Conservation (phyloP, 257 asterid genomes). For the Solanum piurae region DNA sequence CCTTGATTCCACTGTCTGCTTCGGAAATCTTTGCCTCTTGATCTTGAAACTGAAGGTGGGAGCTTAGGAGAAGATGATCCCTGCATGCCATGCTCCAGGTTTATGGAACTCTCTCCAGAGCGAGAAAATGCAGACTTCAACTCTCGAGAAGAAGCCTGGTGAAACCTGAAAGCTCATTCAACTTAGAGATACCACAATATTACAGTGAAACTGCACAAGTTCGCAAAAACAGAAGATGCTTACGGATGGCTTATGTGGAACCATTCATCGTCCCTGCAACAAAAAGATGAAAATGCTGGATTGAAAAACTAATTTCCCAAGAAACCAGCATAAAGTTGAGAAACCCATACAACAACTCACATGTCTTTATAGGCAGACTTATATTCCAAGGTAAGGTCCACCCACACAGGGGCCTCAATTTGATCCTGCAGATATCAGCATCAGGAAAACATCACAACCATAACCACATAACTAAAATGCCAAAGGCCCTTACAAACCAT, state of each 20-base stretch:
- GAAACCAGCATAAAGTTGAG: neutral
- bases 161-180: constrained; percentile 24
- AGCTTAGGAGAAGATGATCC: constrained; percentile 27
- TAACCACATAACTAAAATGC: neutral
- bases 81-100: neutral
- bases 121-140: constrained; percentile 12
- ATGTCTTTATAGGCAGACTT: constrained; percentile 13
- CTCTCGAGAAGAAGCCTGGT: constrained; percentile 23
- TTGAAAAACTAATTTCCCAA: neutral
- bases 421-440: constrained; percentile 26
- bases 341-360: constrained; percentile 15
- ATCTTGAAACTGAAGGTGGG: constrained; percentile 31
- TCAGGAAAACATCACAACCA: neutral
- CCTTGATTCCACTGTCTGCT: constrained; percentile 12
- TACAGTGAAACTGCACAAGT: neutral
- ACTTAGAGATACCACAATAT: neutral
- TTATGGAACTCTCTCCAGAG: neutral
- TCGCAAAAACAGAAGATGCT: constrained; percentile 2
- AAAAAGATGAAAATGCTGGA: neutral
- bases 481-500: neutral
- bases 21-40: constrained; percentile 27
- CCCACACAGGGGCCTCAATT: constrained; percentile 46
- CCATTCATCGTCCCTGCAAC: constrained; percentile 46
- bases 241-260: constrained; percentile 34
- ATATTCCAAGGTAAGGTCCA: constrained; percentile 29